Conservation (phyloP, 2,329 filamentous ascomycete genomes). For the Tolypocladium paradoxum region DNA sequence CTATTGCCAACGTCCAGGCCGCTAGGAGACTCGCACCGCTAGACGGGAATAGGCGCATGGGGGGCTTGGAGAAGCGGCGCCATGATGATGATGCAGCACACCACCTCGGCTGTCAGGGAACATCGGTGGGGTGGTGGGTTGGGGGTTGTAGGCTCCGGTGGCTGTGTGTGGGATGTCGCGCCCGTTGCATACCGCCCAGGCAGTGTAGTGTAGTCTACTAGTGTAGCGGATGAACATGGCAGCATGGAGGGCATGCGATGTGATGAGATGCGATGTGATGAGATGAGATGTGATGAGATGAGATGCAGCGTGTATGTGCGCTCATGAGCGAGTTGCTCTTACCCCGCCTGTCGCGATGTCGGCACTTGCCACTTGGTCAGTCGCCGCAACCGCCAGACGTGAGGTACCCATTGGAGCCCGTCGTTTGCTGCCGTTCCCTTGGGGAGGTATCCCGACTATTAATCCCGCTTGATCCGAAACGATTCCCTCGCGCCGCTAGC, state of each 20-base stretch:
- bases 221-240: background rate
- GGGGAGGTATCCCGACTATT: too few species aligned
- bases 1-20: too few species aligned
- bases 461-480: background rate
- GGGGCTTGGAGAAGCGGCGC: too few species aligned
- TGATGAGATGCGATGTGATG: background rate
- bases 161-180: background rate
- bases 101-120: background rate
- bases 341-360: background rate
- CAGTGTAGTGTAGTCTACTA: background rate
- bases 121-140: too few species aligned
- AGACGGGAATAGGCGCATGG: background rate
- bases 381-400: too few species aligned
- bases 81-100: too few species aligned
- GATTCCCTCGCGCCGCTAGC: background rate
- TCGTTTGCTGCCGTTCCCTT: too few species aligned
- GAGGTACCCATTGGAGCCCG: too few species aligned
- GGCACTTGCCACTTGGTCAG: background rate
- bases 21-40: background rate
- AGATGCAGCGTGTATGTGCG: background rate
- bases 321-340: background rate
- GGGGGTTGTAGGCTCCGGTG: background rate
- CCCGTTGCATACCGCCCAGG: background rate
- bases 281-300: background rate
- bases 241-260: background rate